Evolutionary conservation across 495 filamentous ascomycete species (phyloP), one percentile per base, ranked within the genome.

Genomic region (Penicillium steckii): DNA sequence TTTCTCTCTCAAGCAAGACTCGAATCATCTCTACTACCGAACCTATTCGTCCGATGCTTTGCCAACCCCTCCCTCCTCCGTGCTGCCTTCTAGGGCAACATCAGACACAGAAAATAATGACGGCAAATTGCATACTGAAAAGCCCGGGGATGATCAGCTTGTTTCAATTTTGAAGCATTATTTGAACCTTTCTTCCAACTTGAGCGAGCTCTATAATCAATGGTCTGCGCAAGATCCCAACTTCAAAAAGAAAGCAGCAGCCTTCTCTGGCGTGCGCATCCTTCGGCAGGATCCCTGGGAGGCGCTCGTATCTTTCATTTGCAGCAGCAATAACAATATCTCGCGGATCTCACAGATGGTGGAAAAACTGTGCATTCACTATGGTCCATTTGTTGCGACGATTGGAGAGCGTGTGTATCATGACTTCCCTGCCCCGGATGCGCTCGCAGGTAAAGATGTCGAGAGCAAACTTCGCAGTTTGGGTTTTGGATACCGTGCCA

Each of bases 291-390:
- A 96, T 74, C 82, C 94, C 8, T 99, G 94, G 95, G 94, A 99
- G 69, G 85, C 95, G 4, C 74, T 99, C 3, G 75, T 99, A 12
- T 85, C 85, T 25, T 99, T 99, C 66, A 97, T 99, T 49, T 97
- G 94, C 78, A 96, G 91, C 67, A 95, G 90, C 71, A 99, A 99
- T 70, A 99, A 99, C 69, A 96, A 99, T 64, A 99, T 99, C 50
- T 77, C 82, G 4, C 85, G 94, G 22, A 99, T 99, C 59, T 90
- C 87, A 10, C 88, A 92, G 65, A 97, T 99, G 94, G 89, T 97
- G 18, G 83, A 92, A 50, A 97, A 96, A 58, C 76, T 99, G 7
- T 97, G 94, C 65, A 49, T 80, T 13, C 79, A 95, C 57, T 97
- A 96, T 60, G 94, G 94, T 0, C 80, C 85, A 0, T 72, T 87